Evolutionary conservation across 106 monocot species (phyloP).

Genomic region (Phalaenopsis equestris): DNA sequence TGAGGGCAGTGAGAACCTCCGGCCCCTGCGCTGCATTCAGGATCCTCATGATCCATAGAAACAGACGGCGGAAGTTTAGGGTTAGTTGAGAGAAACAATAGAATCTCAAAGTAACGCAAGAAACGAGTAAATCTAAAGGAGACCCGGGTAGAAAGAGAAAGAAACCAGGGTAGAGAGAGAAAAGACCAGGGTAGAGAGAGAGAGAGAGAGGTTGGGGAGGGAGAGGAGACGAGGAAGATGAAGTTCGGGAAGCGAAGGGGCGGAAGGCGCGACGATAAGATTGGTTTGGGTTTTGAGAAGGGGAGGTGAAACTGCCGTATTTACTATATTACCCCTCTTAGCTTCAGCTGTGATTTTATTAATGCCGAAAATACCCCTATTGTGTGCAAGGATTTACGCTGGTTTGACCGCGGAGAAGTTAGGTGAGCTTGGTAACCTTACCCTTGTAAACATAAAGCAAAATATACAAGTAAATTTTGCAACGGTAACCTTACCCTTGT

Average conservation of each 20-base stretch:
- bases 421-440: no score
- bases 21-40: not conserved
- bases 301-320: not conserved
- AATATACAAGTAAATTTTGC: no score
- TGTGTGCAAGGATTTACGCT: no score
- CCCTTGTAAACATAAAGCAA: no score
- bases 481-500: no score
- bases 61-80: not conserved
- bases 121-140: not conserved
- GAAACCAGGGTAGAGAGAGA: not conserved
- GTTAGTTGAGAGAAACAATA: not conserved
- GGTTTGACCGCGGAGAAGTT: no score
- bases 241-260: not conserved
- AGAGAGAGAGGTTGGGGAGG: not conserved
- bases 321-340: not conserved
- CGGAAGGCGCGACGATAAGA: not conserved
- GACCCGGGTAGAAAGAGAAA: not conserved
- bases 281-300: not conserved
- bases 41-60: not conserved
- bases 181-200: not conserved
- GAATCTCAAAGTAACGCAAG: not conserved
- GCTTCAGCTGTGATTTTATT: not conserved
- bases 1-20: not conserved
- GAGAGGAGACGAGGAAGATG: not conserved
- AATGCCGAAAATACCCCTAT: not conserved